Percentiles rank a stretch among this genome's conserved stretches.
Conservation (phyloP, 2,329 filamentous ascomycete species). For the Colletotrichum sp. region DNA sequence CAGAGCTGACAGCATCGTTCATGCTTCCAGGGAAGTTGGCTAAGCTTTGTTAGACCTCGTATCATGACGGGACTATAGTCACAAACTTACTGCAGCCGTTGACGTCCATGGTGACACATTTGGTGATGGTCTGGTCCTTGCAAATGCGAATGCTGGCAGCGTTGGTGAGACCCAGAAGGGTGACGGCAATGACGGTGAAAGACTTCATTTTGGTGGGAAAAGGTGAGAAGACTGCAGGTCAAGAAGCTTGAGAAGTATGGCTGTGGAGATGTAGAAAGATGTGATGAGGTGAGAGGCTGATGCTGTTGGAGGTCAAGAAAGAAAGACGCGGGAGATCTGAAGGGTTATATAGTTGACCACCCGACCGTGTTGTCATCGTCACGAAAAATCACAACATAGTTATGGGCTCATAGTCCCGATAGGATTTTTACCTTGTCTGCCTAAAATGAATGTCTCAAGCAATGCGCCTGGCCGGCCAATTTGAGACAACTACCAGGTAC, state of each 20-base stretch:
- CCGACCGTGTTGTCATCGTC: neutral
- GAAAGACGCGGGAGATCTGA: neutral
- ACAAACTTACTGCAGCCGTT: neutral
- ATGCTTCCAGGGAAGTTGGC: neutral
- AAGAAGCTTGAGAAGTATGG: neutral
- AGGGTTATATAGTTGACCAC: neutral
- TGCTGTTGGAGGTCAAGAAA: neutral
- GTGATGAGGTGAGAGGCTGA: neutral
- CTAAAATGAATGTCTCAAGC: neutral
- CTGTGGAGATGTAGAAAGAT: neutral
- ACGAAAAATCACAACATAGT: neutral
- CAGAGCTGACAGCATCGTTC: neutral
- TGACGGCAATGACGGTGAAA: neutral
- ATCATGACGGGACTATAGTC: neutral
- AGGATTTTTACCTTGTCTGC: neutral
- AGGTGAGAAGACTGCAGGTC: neutral
- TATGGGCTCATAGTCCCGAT: neutral
- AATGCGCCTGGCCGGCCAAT: neutral
- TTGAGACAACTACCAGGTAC: neutral
- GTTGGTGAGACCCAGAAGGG: neutral
- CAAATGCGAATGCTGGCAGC: neutral
- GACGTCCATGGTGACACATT: neutral
- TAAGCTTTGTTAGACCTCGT: neutral
- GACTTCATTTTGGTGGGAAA: neutral
- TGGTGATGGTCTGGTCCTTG: neutral